These are phyloP conservation scores for Schwanniomyces etchellsii DNA, from an alignment of 1,139 yeast species.

Conservation along the genomic window DNA sequence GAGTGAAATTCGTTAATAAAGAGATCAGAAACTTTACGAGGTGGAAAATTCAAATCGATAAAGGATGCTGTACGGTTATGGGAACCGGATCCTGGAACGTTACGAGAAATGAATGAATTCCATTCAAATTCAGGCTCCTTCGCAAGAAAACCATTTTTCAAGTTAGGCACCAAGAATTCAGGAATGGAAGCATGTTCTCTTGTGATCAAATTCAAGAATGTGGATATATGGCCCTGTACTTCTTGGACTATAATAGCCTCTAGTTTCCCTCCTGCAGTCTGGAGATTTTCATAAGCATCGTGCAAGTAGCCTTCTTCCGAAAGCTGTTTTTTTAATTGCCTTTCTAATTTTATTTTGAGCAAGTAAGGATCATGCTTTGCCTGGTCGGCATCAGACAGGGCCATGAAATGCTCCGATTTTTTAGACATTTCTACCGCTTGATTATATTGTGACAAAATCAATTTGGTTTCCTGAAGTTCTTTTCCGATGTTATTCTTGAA, in stretches of 20 bases:
- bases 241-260: slow-evolving; percentile 86
- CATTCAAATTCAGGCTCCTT: slow-evolving; percentile 83
- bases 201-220: slow-evolving; percentile 63
- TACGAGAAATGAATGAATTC: slow-evolving; percentile 75
- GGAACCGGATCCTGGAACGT: slow-evolving; percentile 38
- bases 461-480: slow-evolving; percentile 62
- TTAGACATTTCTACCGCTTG: slow-evolving; percentile 34
- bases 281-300: slow-evolving; percentile 84
- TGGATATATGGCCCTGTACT: slow-evolving; percentile 72
- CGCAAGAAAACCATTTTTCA: slow-evolving; percentile 68
- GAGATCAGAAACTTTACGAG: slow-evolving; percentile 61
- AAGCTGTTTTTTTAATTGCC: slow-evolving; percentile 70
- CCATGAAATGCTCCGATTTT: slow-evolving; percentile 22
- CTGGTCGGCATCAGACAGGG: slow-evolving; percentile 24
- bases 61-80: slow-evolving; percentile 43
- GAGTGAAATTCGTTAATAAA: slow-evolving; percentile 64
- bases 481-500: slow-evolving; percentile 70
- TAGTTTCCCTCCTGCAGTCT: slow-evolving; percentile 81
- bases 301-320: slow-evolving; percentile 81
- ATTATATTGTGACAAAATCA: slow-evolving; percentile 43
- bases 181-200: slow-evolving; percentile 67
- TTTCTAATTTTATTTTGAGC: slow-evolving; percentile 64
- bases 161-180: slow-evolving; percentile 57
- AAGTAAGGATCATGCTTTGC: slow-evolving; percentile 76
- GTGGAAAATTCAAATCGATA: slow-evolving; percentile 67